Conservation (phyloP, 768 basidiomycete species). For the Lentinula boryana region DNA sequence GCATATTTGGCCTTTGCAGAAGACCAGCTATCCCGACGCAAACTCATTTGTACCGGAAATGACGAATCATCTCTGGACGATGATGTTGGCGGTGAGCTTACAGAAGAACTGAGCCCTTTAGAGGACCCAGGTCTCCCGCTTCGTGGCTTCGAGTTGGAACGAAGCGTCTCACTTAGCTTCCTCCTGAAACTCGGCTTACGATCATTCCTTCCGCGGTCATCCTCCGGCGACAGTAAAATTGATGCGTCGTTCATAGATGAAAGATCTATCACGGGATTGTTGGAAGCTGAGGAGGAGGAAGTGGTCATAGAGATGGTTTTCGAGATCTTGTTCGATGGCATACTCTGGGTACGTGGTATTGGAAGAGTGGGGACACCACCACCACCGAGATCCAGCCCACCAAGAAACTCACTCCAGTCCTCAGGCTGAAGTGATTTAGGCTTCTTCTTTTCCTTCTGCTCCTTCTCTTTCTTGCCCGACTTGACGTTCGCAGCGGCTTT, state of each 20-base stretch:
- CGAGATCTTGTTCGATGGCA: conserved; percentile 27
- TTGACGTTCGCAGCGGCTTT: conserved; percentile 7
- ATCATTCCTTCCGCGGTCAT: conserved; percentile 20
- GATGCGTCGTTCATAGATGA: conserved; percentile 1
- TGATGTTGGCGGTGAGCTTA: not conserved
- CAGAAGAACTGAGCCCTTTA: not conserved
- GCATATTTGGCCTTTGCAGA: conserved; percentile 51
- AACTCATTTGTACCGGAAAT: not conserved
- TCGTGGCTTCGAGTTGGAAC: conserved; percentile 11
- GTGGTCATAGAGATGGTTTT: not conserved
- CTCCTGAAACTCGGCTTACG: conserved; percentile 22
- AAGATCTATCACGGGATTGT: conserved; percentile 2
- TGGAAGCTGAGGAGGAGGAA: not conserved
- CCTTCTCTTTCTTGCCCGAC: conserved; percentile 14
- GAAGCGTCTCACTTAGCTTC: conserved; percentile 20
- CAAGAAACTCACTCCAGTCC: conserved; percentile 1
- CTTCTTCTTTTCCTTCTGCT: conserved; percentile 11
- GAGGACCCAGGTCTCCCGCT: conserved; percentile 8
- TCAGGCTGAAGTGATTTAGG: conserved; percentile 11
- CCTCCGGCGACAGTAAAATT: conserved; percentile 3
- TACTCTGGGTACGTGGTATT: conserved; percentile 45
- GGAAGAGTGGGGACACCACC: not conserved
- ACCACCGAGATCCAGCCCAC: not conserved
- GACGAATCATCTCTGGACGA: not conserved
- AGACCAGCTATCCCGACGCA: conserved; percentile 27